These are phyloP conservation scores for Juglanconis juglandina DNA, from an alignment of 2,329 filamentous ascomycete species.

Conservation along the genomic window DNA sequence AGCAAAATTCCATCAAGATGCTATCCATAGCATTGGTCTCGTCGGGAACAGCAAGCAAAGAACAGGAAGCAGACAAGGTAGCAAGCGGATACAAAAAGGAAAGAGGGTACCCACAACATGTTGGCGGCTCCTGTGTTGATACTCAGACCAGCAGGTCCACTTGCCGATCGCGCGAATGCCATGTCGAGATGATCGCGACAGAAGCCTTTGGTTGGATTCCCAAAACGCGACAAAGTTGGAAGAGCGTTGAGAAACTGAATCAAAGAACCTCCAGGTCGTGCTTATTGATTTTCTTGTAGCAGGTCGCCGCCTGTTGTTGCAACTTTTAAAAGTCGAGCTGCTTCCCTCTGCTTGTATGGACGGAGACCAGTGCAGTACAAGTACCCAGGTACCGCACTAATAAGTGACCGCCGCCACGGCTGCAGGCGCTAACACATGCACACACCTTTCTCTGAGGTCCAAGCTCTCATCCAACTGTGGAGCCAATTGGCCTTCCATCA, in stretches of 20 bases:
- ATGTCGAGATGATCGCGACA: conserved; percentile 26
- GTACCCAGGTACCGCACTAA: neutral
- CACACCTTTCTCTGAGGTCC: too few species aligned
- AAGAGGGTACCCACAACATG: conserved; percentile 42
- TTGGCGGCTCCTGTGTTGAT: conserved; percentile 64
- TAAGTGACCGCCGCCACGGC: neutral
- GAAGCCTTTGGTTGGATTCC: neutral
- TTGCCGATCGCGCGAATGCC: conserved; percentile 55
- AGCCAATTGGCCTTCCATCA: neutral
- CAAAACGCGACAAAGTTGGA: neutral
- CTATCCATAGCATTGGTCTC: conserved; percentile 19
- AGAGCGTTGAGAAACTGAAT: neutral
- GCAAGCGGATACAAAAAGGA: neutral
- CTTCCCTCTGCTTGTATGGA: neutral
- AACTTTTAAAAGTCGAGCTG: neutral
- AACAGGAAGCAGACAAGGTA: neutral
- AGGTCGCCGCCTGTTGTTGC: neutral
- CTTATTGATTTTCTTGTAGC: neutral
- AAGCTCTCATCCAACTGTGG: neutral
- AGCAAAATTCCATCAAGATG: conserved; percentile 10
- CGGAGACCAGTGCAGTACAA: neutral
- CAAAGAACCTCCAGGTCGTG: neutral
- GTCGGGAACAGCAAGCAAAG: neutral
- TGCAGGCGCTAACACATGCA: too few species aligned
- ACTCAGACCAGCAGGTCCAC: conserved; percentile 57